Percentiles rank a stretch among this genome's conserved stretches.
phyloP scores from a whole-genome alignment of 2,329 filamentous ascomycete species.

The Curvularia verruculosa region DNA sequence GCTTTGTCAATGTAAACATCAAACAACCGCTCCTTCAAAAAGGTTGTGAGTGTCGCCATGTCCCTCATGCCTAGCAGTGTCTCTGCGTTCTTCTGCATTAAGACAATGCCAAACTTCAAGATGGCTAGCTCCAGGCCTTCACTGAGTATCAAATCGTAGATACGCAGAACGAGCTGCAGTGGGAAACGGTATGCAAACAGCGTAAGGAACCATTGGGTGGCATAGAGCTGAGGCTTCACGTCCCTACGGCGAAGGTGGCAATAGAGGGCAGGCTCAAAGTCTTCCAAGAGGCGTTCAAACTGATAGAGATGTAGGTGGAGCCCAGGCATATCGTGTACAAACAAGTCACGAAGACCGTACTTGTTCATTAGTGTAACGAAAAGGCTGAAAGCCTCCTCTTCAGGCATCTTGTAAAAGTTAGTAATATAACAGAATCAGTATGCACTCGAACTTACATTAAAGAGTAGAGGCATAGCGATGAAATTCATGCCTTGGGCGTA shows the following conservation, averaged over 20 bases:
- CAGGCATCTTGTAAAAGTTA: conserved; percentile 73
- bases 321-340: conserved; percentile 94
- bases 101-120: conserved; percentile 88
- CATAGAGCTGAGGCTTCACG: conserved; percentile 90
- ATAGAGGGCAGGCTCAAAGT: conserved; percentile 90
- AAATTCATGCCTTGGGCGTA: conserved; percentile 99
- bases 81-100: conserved; percentile 93
- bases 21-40: conserved; percentile 91
- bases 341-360: conserved; percentile 89
- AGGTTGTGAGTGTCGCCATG: conserved; percentile 86
- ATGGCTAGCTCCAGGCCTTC: conserved; percentile 89
- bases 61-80: conserved; percentile 83
- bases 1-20: conserved; percentile 96
- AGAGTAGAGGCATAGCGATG: conserved; percentile 91
- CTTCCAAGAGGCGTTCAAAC: conserved; percentile 92
- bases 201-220: conserved; percentile 98
- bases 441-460: conserved; percentile 71
- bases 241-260: conserved; percentile 88
- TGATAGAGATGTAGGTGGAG: conserved; percentile 92
- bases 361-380: conserved; percentile 96
- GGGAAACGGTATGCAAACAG: conserved; percentile 99
- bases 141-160: conserved; percentile 93
- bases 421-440: conserved; percentile 69
- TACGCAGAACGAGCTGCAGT: conserved; percentile 90
- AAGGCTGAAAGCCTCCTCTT: conserved; percentile 94